Evolutionary conservation across 1,284 basidiomycete genomes (phyloP).

Genomic region (Tetrapyrgos nigripes): DNA sequence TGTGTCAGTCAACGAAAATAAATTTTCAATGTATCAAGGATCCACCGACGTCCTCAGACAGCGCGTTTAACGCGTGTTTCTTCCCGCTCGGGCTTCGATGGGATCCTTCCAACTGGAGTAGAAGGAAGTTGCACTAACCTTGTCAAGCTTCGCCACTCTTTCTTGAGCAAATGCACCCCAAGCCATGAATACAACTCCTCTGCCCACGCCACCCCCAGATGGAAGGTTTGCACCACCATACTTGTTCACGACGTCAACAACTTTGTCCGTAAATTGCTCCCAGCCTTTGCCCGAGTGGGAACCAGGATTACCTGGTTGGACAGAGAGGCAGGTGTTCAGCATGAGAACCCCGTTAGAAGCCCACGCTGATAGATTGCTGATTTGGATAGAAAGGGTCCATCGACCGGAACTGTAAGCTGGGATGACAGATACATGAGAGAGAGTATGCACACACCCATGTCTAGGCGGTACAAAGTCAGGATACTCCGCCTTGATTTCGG

Average conservation of each 20-base stretch:
- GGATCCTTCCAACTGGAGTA: neutral
- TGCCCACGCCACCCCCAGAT: slow-evolving; percentile 55
- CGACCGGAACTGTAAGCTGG: slow-evolving; percentile 1
- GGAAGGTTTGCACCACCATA: slow-evolving; percentile 80
- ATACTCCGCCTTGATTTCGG: slow-evolving; percentile 85
- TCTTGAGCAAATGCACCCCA: slow-evolving; percentile 93
- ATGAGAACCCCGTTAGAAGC: slow-evolving; percentile 90
- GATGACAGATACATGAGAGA: neutral
- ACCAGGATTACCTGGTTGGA: slow-evolving; percentile 75
- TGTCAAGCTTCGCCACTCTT: slow-evolving; percentile 81
- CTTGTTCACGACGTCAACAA: slow-evolving; percentile 71
- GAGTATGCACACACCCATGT: slow-evolving; percentile 73
- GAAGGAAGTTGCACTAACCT: slow-evolving; percentile 52
- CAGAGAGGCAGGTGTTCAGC: slow-evolving; percentile 91
- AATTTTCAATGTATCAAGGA: neutral
- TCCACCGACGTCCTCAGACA: slow-evolving; percentile 3
- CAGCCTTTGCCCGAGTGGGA: slow-evolving; percentile 90
- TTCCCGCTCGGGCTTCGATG: neutral
- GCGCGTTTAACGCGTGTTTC: slow-evolving; percentile 5
- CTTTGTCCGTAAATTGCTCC: slow-evolving; percentile 85
- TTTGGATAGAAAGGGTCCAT: slow-evolving; percentile 20
- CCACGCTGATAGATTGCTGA: slow-evolving; percentile 81
- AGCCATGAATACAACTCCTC: slow-evolving; percentile 85
- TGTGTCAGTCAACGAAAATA: neutral
- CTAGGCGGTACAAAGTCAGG: slow-evolving; percentile 80